A percentile compares a stretch with the other conserved stretches of the same genome.
Conservation (phyloP, 768 basidiomycete species). For the Russula sp. region DNA sequence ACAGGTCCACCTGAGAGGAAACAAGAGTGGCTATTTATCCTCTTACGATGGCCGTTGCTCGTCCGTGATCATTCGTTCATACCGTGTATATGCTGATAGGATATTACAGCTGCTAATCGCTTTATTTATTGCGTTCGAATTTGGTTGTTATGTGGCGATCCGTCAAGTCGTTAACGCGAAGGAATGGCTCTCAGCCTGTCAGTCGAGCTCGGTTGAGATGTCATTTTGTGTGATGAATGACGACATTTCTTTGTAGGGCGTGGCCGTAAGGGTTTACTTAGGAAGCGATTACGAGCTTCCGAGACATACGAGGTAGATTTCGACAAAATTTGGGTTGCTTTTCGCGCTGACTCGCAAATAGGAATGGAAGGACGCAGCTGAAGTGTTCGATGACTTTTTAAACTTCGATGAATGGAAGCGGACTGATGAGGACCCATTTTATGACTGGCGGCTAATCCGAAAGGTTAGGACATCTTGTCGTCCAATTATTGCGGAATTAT, state of each 20-base stretch:
- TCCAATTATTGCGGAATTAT: background rate
- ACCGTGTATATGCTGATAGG: slow-evolving; percentile 1
- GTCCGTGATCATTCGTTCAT: slow-evolving; percentile 42
- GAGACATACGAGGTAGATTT: slow-evolving; percentile 62
- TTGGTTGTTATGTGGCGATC: slow-evolving; percentile 81
- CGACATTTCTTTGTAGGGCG: slow-evolving; percentile 53
- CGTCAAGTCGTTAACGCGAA: slow-evolving; percentile 92
- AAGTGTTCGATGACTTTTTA: slow-evolving; percentile 74
- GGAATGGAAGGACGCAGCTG: slow-evolving; percentile 88
- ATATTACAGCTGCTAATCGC: slow-evolving; percentile 75
- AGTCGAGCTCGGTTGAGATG: slow-evolving; percentile 25
- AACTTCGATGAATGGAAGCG: slow-evolving; percentile 90
- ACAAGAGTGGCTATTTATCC: slow-evolving; percentile 72
- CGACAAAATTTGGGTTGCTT: background rate
- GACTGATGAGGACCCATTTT: slow-evolving; percentile 82
- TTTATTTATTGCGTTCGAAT: slow-evolving; percentile 77
- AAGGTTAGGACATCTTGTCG: slow-evolving; percentile 48
- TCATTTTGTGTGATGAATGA: slow-evolving; percentile 2
- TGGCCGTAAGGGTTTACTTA: slow-evolving; percentile 74
- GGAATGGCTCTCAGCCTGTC: slow-evolving; percentile 90
- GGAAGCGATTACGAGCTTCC: slow-evolving; percentile 72
- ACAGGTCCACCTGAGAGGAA: slow-evolving; percentile 39
- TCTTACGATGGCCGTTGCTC: slow-evolving; percentile 85
- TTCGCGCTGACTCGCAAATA: slow-evolving; percentile 33
- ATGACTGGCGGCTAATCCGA: slow-evolving; percentile 84